Percentiles rank a stretch among this genome's conserved stretches.
Evolutionary conservation across 176 grass and related monocot species (phyloP).

Genomic region (Tillandsia fasciculata): DNA sequence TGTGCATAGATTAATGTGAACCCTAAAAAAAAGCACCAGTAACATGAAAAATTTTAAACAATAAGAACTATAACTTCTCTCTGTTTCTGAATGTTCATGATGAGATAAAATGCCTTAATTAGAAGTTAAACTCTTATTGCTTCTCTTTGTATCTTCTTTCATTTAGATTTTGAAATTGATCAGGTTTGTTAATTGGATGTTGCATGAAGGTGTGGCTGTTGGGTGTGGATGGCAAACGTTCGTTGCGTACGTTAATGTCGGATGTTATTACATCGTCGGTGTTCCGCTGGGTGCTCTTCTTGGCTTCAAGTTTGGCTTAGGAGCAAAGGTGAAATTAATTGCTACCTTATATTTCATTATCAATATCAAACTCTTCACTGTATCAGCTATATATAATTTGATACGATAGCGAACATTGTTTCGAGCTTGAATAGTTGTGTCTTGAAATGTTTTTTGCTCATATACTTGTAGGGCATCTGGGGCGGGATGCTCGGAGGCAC

Average conservation of each 20-base stretch:
- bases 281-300: slow-evolving; percentile 61
- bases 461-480: slow-evolving; percentile 28
- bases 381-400: not conserved
- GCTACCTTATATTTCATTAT: not conserved
- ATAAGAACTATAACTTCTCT: no score
- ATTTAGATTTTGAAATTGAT: no score
- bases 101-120: no score
- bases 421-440: not conserved
- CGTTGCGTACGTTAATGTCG: slow-evolving; percentile 85
- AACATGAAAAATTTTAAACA: not conserved
- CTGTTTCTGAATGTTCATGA: no score
- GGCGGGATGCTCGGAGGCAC: slow-evolving; percentile 41
- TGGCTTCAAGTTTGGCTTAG: slow-evolving; percentile 53
- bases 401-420: not conserved
- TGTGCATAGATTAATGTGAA: no score
- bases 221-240: slow-evolving; percentile 94
- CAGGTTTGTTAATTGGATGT: no score
- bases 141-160: no score
- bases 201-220: slow-evolving; percentile 64
- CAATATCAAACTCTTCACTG: not conserved
- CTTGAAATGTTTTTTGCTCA: not conserved
- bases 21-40: no score
- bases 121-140: no score
- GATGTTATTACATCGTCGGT: slow-evolving; percentile 75
- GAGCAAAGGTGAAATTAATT: slow-evolving; percentile 44